Percentiles rank a stretch among this genome's conserved stretches.
phyloP scores from a whole-genome alignment of 495 filamentous ascomycete species.

The Tricharina praecox region DNA sequence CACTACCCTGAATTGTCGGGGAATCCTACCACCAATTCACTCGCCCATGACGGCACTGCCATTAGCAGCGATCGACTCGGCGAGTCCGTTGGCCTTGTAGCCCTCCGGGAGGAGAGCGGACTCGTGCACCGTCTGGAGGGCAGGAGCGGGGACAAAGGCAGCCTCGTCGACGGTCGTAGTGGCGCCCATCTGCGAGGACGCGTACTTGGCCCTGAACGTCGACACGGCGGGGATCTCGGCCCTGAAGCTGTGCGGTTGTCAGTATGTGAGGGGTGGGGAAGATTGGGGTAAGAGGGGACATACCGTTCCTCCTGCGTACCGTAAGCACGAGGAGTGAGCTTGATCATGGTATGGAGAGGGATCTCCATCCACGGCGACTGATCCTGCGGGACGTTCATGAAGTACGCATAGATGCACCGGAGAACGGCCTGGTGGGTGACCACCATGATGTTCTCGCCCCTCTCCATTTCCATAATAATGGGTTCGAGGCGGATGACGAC shows the following conservation, averaged over 20 bases:
- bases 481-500: slow-evolving; percentile 94
- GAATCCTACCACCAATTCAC: not conserved
- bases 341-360: slow-evolving; percentile 87
- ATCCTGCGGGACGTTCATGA: slow-evolving; percentile 89
- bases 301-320: slow-evolving; percentile 64
- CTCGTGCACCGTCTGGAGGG: not conserved
- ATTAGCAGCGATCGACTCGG: not conserved
- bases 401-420: slow-evolving; percentile 94
- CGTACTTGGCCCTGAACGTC: slow-evolving; percentile 85
- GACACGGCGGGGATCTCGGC: slow-evolving; percentile 87
- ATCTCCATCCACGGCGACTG: slow-evolving; percentile 94
- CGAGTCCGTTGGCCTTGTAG: not conserved
- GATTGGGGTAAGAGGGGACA: not conserved
- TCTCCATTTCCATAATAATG: slow-evolving; percentile 98
- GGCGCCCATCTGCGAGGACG: slow-evolving; percentile 48
- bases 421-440: slow-evolving; percentile 95
- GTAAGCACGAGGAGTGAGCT: slow-evolving; percentile 88
- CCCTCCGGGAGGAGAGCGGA: not conserved
- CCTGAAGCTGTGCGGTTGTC: slow-evolving; percentile 36
- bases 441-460: slow-evolving; percentile 90
- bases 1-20: not conserved
- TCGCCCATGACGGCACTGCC: not conserved
- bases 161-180: not conserved
- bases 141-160: not conserved
- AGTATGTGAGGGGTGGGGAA: not conserved